Base-by-base conservation (phyloP, 2,329 filamentous ascomycete genomes). In the Sporothrix phasma region DNA sequence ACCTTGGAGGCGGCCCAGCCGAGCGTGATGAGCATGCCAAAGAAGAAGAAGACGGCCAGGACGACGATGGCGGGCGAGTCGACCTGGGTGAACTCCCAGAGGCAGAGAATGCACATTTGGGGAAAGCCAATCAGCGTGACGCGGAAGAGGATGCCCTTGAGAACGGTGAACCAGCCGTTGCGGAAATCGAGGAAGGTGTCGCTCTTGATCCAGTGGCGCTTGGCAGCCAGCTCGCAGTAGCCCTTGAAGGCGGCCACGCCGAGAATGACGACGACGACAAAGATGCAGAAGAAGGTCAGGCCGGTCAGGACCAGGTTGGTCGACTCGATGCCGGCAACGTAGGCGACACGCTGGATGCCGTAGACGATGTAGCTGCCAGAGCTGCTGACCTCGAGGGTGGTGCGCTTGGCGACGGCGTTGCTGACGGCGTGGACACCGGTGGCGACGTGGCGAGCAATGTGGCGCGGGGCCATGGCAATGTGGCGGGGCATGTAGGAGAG, bases 231-330 rank as follows among this genome's bases (percentile, higher is more conserved):
- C 74, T 94, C 90, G 75, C 87, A 90, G 70, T 84, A 78, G 61
- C 80, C 85, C 76, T 94, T 93, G 81, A 93, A 92, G 11, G 85
- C 74, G 47, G 85, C 78, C 13, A 94, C 89, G 54, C 84, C 82
- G 31, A 90, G 72, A 64, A 88, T 81, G 56, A 88, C 87, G 68
- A 92, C 75, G 60, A 88, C 76, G 67, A 92, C 83, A 70, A 95
- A 90, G 72, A 92, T 80, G 69, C 89, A 81, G 75, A 92, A 93
- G 79, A 94, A 93, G 66, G 86, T 84, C 66, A 94, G 80, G 63
- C 89, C 89, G 7, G 90, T 94, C 76, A 95, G 79, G 79, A 95
- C 94, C 69, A 94, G 84, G 76, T 95, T 95, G 64, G 89, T 92
- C 1, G 83, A 79, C 76, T 95, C 90, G 64, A 95, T 93, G 65